phyloP scores from a whole-genome alignment of 2,329 filamentous ascomycete species.

The Fusarium staphyleae region DNA sequence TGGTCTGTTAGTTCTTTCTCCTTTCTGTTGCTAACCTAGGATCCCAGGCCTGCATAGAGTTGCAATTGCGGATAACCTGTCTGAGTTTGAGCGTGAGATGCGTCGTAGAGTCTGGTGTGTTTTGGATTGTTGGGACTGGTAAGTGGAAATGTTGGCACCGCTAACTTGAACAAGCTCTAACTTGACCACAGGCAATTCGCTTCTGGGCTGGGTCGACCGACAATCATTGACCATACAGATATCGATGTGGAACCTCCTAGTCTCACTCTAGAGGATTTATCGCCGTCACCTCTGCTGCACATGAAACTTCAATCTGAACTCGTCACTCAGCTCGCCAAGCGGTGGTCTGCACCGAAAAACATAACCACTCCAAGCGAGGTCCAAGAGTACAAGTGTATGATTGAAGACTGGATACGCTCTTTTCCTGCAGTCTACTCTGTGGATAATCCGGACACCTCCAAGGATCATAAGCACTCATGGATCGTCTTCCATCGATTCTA shows the following conservation, averaged over 20 bases:
- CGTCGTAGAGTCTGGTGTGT: slow-evolving; percentile 47
- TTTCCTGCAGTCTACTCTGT: slow-evolving; percentile 52
- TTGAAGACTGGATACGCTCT: slow-evolving; percentile 51
- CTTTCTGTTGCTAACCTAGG: background rate
- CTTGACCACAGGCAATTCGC: slow-evolving; percentile 46
- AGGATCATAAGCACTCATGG: slow-evolving; percentile 51
- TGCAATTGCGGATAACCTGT: slow-evolving; percentile 32
- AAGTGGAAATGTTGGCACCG: background rate
- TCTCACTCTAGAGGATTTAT: slow-evolving; percentile 44
- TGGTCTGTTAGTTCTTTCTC: background rate
- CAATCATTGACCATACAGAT: slow-evolving; percentile 46
- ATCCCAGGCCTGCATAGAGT: slow-evolving; percentile 42
- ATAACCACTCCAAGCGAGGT: slow-evolving; percentile 41
- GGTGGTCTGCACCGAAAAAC: slow-evolving; percentile 42
- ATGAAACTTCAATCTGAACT: slow-evolving; percentile 49
- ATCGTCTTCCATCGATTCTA: slow-evolving; percentile 55
- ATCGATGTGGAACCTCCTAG: slow-evolving; percentile 45
- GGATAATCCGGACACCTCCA: slow-evolving; percentile 49
- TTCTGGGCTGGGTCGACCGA: slow-evolving; percentile 43
- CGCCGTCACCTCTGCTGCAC: slow-evolving; percentile 45
- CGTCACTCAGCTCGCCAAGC: slow-evolving; percentile 38
- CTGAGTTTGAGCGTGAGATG: slow-evolving; percentile 48
- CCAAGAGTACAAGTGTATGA: slow-evolving; percentile 41
- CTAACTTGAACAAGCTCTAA: background rate
- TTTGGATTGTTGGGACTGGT: slow-evolving; percentile 49